phyloP scores from a whole-genome alignment of 352 stramenopile species.

The Plasmopara halstedii region DNA sequence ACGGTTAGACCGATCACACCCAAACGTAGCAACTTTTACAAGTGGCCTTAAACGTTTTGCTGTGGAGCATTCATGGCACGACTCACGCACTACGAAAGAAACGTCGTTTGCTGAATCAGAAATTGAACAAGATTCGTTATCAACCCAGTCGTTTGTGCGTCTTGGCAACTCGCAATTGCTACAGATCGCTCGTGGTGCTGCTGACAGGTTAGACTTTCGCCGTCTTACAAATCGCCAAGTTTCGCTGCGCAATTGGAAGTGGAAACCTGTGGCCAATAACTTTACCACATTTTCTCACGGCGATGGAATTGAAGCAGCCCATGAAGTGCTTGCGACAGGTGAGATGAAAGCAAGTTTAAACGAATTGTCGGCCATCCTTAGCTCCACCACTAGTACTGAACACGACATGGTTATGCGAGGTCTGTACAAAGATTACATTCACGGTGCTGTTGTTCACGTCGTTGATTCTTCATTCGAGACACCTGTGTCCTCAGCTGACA shows the following conservation, averaged over 20 bases:
- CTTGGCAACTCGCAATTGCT: constrained; percentile 14
- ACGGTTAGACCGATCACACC: constrained; percentile 10
- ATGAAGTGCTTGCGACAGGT: constrained; percentile 23
- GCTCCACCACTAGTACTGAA: constrained; percentile 15
- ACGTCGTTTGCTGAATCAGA: constrained; percentile 15
- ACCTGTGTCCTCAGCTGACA: constrained; percentile 5
- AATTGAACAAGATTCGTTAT: constrained; percentile 6
- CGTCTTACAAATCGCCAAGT: constrained; percentile 19
- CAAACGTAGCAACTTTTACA: constrained; percentile 20
- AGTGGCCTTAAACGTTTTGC: constrained; percentile 15
- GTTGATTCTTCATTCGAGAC: constrained; percentile 5
- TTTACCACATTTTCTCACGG: constrained; percentile 29
- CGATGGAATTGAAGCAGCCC: constrained; percentile 20
- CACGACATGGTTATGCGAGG: constrained; percentile 34
- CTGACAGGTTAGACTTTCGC: constrained; percentile 21
- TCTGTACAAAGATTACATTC: constrained; percentile 45
- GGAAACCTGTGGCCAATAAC: constrained; percentile 22
- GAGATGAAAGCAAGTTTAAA: constrained; percentile 32
- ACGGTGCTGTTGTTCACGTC: constrained; percentile 32
- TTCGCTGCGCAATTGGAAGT: constrained; percentile 27
- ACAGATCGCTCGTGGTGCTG: constrained; percentile 15
- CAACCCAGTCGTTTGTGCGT: constrained; percentile 10
- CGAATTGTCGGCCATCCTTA: constrained; percentile 28
- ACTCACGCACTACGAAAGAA: constrained; percentile 18
- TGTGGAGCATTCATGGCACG: constrained; percentile 13